Conservation (phyloP, 1,139 yeast species). For the Blastobotrys buckinghamii region DNA sequence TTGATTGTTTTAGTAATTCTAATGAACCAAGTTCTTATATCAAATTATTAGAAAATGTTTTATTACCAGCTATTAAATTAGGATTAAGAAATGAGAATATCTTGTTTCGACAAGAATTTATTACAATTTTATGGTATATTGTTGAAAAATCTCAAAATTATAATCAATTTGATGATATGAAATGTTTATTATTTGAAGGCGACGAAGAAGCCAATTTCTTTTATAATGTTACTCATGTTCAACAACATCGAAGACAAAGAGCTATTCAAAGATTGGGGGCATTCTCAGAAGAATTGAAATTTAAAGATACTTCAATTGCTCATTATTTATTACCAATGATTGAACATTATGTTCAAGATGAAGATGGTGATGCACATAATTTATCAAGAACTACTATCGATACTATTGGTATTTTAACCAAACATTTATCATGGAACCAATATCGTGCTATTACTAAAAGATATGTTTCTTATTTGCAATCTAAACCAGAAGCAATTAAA, state of each 20-base stretch:
- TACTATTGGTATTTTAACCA: conserved; percentile 55
- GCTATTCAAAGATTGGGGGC: conserved; percentile 62
- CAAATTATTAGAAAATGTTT: conserved; percentile 44
- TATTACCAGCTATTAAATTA: conserved; percentile 60
- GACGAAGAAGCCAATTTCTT: conserved; percentile 88
- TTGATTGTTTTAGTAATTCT: conserved; percentile 41
- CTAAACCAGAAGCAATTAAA: conserved; percentile 49
- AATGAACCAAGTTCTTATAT: conserved; percentile 33
- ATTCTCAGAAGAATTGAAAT: conserved; percentile 30
- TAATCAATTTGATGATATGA: conserved; percentile 61
- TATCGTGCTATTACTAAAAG: conserved; percentile 70
- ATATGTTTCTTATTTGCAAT: conserved; percentile 52
- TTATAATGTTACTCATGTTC: conserved; percentile 74
- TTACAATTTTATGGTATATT: conserved; percentile 57
- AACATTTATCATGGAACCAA: conserved; percentile 70
- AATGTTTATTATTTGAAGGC: conserved; percentile 52
- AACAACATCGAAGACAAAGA: conserved; percentile 76
- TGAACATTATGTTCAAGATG: conserved; percentile 56
- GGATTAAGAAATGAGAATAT: conserved; percentile 67
- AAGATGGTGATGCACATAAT: conserved; percentile 60
- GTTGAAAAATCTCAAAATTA: conserved; percentile 46
- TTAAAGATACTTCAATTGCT: conserved; percentile 58
- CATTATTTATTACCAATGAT: conserved; percentile 80
- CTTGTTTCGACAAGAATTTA: conserved; percentile 63
- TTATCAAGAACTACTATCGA: conserved; percentile 67